Evolutionary conservation across 2,329 filamentous ascomycete species (phyloP).

Genomic region (Clonostachys chloroleuca): DNA sequence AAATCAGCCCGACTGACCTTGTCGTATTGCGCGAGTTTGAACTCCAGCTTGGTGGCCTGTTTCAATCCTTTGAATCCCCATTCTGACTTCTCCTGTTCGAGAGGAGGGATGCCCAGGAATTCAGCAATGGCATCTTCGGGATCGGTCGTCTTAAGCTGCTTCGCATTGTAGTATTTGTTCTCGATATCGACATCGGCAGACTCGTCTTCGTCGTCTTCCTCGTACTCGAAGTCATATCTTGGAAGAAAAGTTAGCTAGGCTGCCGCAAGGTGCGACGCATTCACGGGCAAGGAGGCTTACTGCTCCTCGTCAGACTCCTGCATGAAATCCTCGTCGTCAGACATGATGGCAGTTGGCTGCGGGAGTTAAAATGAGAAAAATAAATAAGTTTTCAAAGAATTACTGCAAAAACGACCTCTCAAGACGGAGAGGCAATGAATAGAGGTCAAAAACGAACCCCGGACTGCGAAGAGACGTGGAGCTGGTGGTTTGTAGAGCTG

Average conservation of each 20-base stretch:
- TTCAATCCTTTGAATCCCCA: slow-evolving; percentile 99
- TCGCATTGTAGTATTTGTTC: slow-evolving; percentile 99
- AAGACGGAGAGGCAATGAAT: too few species aligned
- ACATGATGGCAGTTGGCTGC: slow-evolving; percentile 28
- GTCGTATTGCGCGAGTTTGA: slow-evolving; percentile 83
- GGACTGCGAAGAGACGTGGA: too few species aligned
- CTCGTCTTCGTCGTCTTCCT: slow-evolving; percentile 86
- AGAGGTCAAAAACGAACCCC: too few species aligned
- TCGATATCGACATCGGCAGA: slow-evolving; percentile 90
- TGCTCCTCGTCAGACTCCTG: slow-evolving; percentile 42
- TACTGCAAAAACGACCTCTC: too few species aligned
- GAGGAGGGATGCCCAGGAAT: slow-evolving; percentile 79
- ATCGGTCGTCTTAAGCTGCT: slow-evolving; percentile 86
- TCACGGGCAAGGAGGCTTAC: slow-evolving; percentile 13
- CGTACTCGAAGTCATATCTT: slow-evolving; percentile 94
- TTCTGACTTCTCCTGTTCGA: slow-evolving; percentile 91
- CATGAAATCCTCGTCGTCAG: slow-evolving; percentile 46
- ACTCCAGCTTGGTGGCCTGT: slow-evolving; percentile 96
- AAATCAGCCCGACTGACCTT: slow-evolving; percentile 47
- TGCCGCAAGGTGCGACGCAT: background rate
- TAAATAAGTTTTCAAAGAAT: background rate
- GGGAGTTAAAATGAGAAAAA: background rate
- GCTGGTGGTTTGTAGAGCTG: too few species aligned
- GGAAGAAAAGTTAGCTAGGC: slow-evolving; percentile 7
- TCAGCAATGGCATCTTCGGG: slow-evolving; percentile 87